phyloP scores from a whole-genome alignment of 352 stramenopile genomes.

The Pseudoperonospora humuli region DNA sequence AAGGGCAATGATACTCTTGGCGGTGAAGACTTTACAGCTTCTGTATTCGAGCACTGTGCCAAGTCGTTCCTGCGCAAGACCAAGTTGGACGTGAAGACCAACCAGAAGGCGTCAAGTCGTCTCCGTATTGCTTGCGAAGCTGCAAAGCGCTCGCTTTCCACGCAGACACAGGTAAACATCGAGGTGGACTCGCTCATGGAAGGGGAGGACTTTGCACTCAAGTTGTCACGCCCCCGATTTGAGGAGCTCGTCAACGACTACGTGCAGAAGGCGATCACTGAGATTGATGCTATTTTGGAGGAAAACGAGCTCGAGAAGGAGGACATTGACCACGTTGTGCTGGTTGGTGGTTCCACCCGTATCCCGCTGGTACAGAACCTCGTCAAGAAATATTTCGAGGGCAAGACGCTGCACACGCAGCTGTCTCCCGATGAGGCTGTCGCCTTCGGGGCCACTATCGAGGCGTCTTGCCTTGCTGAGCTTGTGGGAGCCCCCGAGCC shows the following conservation, averaged over 20 bases:
- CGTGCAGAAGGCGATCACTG: slow-evolving; percentile 89
- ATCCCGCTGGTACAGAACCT: slow-evolving; percentile 92
- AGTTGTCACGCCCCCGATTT: slow-evolving; percentile 94
- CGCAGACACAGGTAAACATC: slow-evolving; percentile 93
- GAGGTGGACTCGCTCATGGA: slow-evolving; percentile 97
- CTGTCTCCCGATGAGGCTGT: slow-evolving; percentile 89
- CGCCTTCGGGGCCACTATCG: slow-evolving; percentile 83
- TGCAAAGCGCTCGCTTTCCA: slow-evolving; percentile 95
- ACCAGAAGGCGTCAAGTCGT: slow-evolving; percentile 91
- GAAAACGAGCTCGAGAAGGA: slow-evolving; percentile 71
- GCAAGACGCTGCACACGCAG: slow-evolving; percentile 73
- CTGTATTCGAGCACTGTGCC: slow-evolving; percentile 95
- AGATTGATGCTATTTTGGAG: slow-evolving; percentile 82
- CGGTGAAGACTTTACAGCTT: slow-evolving; percentile 95
- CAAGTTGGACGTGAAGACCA: slow-evolving; percentile 89
- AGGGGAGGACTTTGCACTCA: slow-evolving; percentile 95
- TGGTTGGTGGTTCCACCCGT: slow-evolving; percentile 94
- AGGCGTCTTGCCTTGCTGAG: slow-evolving; percentile 60
- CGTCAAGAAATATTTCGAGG: slow-evolving; percentile 83
- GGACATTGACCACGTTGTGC: slow-evolving; percentile 93
- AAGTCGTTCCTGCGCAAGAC: slow-evolving; percentile 93
- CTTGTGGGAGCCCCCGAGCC: slow-evolving; percentile 63
- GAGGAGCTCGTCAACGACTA: slow-evolving; percentile 92
- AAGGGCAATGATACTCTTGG: slow-evolving; percentile 93
- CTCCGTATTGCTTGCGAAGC: slow-evolving; percentile 94